phyloP scores from a whole-genome alignment of 1,284 basidiomycete genomes.

The Schizopora paradoxa region DNA sequence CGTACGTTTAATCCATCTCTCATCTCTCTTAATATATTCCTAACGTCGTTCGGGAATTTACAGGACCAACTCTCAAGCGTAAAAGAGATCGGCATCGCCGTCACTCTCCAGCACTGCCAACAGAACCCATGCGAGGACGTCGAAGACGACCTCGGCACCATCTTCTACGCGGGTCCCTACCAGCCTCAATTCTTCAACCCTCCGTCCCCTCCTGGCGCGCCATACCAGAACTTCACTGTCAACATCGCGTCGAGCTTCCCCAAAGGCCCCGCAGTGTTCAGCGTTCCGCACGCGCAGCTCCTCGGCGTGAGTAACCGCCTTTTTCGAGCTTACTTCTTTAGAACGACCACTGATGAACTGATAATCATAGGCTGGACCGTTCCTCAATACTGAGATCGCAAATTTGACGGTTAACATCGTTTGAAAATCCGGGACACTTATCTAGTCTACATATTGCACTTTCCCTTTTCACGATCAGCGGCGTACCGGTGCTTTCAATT shows the following conservation, averaged over 20 bases:
- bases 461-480: too few relatives aligned
- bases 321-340: background rate
- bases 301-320: conserved; percentile 38
- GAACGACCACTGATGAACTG: too few relatives aligned
- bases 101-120: conserved; percentile 34
- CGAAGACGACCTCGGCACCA: conserved; percentile 32
- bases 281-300: conserved; percentile 38
- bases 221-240: conserved; percentile 49
- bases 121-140: conserved; percentile 28
- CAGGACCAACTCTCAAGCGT: conserved; percentile 36
- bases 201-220: too few relatives aligned
- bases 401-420: conserved; percentile 13
- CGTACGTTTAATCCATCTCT: conserved; percentile 33
- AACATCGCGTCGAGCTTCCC: conserved; percentile 32
- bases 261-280: conserved; percentile 33
- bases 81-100: conserved; percentile 39
- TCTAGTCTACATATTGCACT: too few relatives aligned
- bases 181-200: conserved; percentile 34
- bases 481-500: too few relatives aligned
- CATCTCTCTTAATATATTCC: background rate
- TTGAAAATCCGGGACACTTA: too few relatives aligned
- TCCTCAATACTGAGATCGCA: conserved; percentile 10
- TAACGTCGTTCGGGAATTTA: background rate
- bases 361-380: conserved; percentile 7
- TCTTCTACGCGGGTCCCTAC: conserved; percentile 43